These are phyloP conservation scores for Thielaviopsis populi DNA, from an alignment of 2,329 filamentous ascomycete species.

Conservation along the genomic window DNA sequence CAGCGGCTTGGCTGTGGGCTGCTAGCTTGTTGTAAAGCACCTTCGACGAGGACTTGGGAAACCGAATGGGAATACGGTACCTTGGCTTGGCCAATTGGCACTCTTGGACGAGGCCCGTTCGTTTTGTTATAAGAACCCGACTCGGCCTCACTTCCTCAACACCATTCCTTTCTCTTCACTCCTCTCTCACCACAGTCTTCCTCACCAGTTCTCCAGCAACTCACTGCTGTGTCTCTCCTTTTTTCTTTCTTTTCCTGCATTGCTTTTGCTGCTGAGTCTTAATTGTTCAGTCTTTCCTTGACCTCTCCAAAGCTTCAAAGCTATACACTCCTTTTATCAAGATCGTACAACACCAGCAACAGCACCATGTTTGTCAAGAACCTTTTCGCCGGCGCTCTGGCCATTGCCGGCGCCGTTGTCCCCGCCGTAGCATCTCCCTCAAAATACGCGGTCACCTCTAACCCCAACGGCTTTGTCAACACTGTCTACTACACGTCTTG, in stretches of 20 bases:
- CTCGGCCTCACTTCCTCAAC: neutral
- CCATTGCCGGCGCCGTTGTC: neutral
- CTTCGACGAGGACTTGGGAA: neutral
- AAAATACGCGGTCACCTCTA: too few relatives aligned
- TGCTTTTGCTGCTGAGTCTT: neutral
- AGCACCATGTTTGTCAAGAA: slow-evolving; percentile 5
- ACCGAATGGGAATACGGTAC: neutral
- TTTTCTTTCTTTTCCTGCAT: neutral
- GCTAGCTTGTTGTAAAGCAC: neutral
- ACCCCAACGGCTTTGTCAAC: slow-evolving; percentile 6
- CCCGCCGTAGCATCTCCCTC: neutral
- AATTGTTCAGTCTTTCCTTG: neutral
- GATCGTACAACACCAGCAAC: neutral
- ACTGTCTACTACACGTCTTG: slow-evolving; percentile 17
- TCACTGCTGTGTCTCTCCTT: slow-evolving; percentile 5
- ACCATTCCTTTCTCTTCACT: neutral
- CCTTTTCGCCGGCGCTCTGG: slow-evolving; percentile 10
- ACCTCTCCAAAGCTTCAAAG: neutral
- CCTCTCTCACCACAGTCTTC: neutral
- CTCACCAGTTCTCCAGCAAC: neutral
- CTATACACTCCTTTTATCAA: neutral
- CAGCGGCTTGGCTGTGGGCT: too few relatives aligned
- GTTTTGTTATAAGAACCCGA: neutral
- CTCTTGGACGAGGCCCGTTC: neutral
- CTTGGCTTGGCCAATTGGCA: neutral